Evolutionary conservation across 139 green algal species (phyloP).

Genomic region (Diplosphaera chodatii): DNA sequence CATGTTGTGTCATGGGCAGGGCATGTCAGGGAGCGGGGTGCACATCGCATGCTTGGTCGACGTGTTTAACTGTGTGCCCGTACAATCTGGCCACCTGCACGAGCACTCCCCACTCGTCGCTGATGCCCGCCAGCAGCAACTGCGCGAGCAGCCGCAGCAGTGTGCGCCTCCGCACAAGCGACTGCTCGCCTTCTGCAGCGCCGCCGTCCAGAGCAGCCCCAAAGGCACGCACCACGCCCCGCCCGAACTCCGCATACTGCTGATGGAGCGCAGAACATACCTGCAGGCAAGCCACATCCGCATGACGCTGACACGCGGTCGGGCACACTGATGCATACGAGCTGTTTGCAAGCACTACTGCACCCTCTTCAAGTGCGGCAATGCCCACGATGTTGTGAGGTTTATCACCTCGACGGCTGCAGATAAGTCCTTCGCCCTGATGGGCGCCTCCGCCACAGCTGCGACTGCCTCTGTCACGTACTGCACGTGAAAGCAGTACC

Average conservation of each 20-base stretch:
- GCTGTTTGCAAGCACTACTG: no score
- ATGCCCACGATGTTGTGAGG: no score
- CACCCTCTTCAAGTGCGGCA: no score
- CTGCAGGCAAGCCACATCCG: no score
- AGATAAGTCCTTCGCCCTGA: slow-evolving; percentile 72
- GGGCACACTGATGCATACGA: no score
- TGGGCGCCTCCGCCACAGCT: slow-evolving; percentile 75
- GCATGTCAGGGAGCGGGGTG: no score
- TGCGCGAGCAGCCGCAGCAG: slow-evolving; percentile 79
- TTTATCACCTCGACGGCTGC: slow-evolving; percentile 61
- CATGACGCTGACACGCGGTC: no score
- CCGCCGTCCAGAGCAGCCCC: background rate
- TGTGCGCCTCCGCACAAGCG: slow-evolving; percentile 40
- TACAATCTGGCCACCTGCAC: no score
- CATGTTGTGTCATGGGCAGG: no score
- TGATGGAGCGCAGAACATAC: slow-evolving; percentile 78
- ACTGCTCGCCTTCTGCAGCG: slow-evolving; percentile 43
- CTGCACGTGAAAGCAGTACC: slow-evolving; percentile 39
- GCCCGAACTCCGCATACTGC: slow-evolving; percentile 70
- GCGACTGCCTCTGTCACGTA: slow-evolving; percentile 88
- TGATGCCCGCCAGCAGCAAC: slow-evolving; percentile 68
- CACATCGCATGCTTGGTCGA: background rate
- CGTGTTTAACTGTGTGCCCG: no score
- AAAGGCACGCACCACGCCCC: slow-evolving; percentile 38
- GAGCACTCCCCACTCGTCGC: slow-evolving; percentile 21